Conservation (phyloP, 495 filamentous ascomycete species). For the Aspergillus campestris region DNA sequence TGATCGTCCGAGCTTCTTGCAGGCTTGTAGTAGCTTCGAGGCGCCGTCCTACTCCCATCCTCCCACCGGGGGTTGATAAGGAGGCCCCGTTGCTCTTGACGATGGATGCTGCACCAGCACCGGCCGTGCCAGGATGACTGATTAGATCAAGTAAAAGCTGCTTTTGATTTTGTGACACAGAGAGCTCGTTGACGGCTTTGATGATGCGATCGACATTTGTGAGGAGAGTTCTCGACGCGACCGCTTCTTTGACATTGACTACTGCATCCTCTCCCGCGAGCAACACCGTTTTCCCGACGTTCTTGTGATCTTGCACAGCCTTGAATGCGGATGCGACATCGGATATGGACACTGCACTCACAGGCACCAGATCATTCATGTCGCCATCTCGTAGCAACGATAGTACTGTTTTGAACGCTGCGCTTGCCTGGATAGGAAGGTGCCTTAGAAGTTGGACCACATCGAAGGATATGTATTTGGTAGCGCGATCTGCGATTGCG, state of each 20-base stretch:
- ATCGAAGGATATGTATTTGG: not conserved
- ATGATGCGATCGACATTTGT: not conserved
- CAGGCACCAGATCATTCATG: too few species aligned
- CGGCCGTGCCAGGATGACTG: not conserved
- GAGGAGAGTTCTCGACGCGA: not conserved
- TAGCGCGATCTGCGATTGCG: not conserved
- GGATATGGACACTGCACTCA: too few species aligned
- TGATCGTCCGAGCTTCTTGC: not conserved
- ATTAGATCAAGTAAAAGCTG: not conserved
- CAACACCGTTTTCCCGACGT: too few species aligned
- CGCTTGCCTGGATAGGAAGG: not conserved
- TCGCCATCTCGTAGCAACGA: not conserved
- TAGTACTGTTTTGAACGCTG: not conserved
- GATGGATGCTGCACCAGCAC: too few species aligned
- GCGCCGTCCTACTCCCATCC: not conserved
- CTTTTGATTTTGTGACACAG: not conserved
- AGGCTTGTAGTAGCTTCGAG: not conserved
- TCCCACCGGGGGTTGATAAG: not conserved
- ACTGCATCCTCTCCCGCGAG: not conserved
- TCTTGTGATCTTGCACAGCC: too few species aligned
- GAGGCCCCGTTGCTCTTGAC: too few species aligned
- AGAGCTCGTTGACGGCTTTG: not conserved
- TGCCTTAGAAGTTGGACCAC: not conserved
- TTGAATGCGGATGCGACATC: too few species aligned
- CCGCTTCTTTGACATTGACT: not conserved